These are phyloP conservation scores for Mycosphaerella sp. DNA, from an alignment of 2,329 filamentous ascomycete genomes.

Conservation along the genomic window DNA sequence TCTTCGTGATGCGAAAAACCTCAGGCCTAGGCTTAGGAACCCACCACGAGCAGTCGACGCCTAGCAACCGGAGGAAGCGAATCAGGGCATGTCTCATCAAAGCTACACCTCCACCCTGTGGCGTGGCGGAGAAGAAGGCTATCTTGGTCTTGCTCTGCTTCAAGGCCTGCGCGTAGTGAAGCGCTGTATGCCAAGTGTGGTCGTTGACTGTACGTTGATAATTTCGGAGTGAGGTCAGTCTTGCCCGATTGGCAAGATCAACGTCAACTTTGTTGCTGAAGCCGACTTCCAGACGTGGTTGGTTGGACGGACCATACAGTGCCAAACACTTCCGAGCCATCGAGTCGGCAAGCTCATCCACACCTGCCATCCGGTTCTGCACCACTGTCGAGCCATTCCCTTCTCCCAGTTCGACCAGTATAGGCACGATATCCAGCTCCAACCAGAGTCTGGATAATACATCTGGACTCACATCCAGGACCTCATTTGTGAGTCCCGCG, in stretches of 20 bases:
- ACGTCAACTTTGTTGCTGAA: conserved; percentile 64
- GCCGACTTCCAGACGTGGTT: conserved; percentile 61
- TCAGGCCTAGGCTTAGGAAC: conserved; percentile 74
- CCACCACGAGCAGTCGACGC: conserved; percentile 66
- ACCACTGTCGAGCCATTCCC: conserved; percentile 69
- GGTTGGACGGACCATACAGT: conserved; percentile 67
- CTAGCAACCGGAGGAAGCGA: conserved; percentile 60
- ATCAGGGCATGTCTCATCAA: conserved; percentile 76
- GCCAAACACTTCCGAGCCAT: conserved; percentile 73
- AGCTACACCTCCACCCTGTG: conserved; percentile 75
- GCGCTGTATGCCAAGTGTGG: conserved; percentile 60
- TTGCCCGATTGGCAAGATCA: conserved; percentile 59
- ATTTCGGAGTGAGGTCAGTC: conserved; percentile 51
- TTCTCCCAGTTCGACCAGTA: conserved; percentile 57
- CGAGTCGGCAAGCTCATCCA: conserved; percentile 76
- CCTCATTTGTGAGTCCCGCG: conserved; percentile 58
- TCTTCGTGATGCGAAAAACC: conserved; percentile 79
- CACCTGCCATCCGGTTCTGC: conserved; percentile 52
- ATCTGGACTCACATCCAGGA: conserved; percentile 56
- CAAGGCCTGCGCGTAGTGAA: conserved; percentile 58
- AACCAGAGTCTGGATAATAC: conserved; percentile 68
- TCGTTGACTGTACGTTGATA: conserved; percentile 57
- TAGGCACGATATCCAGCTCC: conserved; percentile 68
- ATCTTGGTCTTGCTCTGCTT: conserved; percentile 60
- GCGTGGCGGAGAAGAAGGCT: conserved; percentile 74